Evolutionary conservation across 129 eudicot genomes (phyloP).

Genomic region (Mikania micrantha): DNA sequence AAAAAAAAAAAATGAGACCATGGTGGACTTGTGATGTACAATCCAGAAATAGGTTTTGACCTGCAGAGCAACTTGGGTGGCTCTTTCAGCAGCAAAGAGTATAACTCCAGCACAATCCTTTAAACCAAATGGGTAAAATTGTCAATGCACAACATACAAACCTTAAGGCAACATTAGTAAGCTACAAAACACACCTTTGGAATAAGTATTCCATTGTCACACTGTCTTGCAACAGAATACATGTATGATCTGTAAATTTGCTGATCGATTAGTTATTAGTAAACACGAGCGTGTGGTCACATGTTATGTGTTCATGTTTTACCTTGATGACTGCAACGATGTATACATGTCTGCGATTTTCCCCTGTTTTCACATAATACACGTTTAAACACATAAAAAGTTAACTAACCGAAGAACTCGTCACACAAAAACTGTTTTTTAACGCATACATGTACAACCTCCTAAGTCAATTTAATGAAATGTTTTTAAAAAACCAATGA

Average conservation of each 20-base stretch:
- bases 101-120: slow-evolving; percentile 98
- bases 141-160: not conserved
- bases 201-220: slow-evolving; percentile 68
- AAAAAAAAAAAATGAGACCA: not conserved
- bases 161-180: not conserved
- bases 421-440: no score
- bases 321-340: slow-evolving; percentile 90
- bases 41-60: slow-evolving; percentile 44
- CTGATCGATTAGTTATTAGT: no score
- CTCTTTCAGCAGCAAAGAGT: slow-evolving; percentile 87
- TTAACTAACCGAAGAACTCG: no score
- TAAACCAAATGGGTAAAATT: not conserved
- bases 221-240: slow-evolving; percentile 92
- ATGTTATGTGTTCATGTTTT: not conserved
- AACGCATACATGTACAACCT: no score
- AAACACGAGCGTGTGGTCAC: not conserved
- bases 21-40: not conserved
- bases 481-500: no score
- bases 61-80: slow-evolving; percentile 98
- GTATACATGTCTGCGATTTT: slow-evolving; percentile 96
- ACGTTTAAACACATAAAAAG: no score
- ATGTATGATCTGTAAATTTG: slow-evolving; percentile 72
- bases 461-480: no score
- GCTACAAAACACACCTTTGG: slow-evolving; percentile 52
- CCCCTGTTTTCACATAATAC: slow-evolving; percentile 47